These are phyloP conservation scores for Sambucus nigra DNA, from an alignment of 129 eudicot genomes.

Conservation along the genomic window DNA sequence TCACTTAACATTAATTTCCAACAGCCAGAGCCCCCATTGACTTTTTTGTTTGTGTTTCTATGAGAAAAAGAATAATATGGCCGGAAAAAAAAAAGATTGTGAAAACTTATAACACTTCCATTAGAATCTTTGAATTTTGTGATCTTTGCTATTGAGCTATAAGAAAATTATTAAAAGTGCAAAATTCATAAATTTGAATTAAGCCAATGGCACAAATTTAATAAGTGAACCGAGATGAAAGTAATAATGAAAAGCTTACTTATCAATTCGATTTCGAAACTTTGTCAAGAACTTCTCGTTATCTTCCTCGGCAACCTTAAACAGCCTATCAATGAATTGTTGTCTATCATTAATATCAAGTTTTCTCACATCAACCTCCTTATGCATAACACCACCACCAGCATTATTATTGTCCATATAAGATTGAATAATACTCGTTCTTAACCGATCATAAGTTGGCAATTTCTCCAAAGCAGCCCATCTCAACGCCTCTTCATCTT, in stretches of 20 bases:
- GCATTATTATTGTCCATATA: constrained; percentile 6
- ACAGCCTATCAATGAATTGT: constrained; percentile 34
- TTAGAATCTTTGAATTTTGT: no score
- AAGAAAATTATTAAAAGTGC: neutral
- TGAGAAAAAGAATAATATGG: no score
- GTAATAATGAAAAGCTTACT: constrained; percentile 26
- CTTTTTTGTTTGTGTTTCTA: no score
- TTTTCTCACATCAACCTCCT: constrained; percentile 41
- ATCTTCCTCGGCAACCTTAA: constrained; percentile 54
- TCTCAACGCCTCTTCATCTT: constrained; percentile 49
- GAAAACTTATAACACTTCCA: no score
- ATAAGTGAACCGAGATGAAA: no score
- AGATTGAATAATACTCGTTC: constrained; percentile 52
- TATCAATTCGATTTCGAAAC: constrained; percentile 42
- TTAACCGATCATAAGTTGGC: constrained; percentile 49
- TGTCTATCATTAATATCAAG: constrained; percentile 27
- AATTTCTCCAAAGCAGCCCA: constrained; percentile 63
- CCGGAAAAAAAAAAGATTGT: no score
- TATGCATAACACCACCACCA: constrained; percentile 29
- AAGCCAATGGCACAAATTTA: no score
- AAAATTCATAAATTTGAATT: no score
- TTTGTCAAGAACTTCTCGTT: constrained; percentile 46
- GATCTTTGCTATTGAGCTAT: no score
- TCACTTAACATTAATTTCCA: no score
- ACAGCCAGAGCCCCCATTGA: no score